These are phyloP conservation scores for Aaosphaeria arxii DNA, from an alignment of 2,329 filamentous ascomycete genomes.

Conservation along the genomic window DNA sequence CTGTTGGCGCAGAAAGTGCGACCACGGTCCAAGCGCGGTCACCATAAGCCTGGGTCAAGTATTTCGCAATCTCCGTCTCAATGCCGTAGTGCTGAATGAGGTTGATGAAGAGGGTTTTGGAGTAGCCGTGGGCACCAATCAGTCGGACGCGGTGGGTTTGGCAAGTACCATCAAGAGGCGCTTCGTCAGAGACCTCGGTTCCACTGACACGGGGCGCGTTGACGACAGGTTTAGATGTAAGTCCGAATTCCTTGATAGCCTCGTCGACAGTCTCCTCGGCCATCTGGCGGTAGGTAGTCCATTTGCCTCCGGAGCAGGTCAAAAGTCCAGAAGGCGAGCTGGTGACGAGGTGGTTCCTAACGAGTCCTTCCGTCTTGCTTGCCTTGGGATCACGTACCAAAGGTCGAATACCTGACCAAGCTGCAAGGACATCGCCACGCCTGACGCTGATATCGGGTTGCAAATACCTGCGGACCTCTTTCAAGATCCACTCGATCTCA, in stretches of 20 bases:
- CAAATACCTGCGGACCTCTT: conserved; percentile 77
- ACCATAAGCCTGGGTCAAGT: conserved; percentile 83
- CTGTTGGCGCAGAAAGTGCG: conserved; percentile 72
- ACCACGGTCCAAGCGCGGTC: conserved; percentile 91
- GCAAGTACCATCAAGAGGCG: conserved; percentile 69
- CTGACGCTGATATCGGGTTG: conserved; percentile 82
- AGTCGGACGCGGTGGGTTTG: conserved; percentile 81
- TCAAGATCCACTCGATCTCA: conserved; percentile 84
- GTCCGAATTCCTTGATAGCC: conserved; percentile 66
- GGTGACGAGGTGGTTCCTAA: conserved; percentile 81
- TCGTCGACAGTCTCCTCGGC: conserved; percentile 85
- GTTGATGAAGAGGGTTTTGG: conserved; percentile 90
- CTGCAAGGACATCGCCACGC: conserved; percentile 81
- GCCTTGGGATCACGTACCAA: conserved; percentile 84
- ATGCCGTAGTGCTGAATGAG: conserved; percentile 90
- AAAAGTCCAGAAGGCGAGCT: conserved; percentile 76
- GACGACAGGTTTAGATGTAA: conserved; percentile 56
- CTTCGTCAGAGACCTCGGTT: conserved; percentile 69
- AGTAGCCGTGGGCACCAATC: conserved; percentile 81
- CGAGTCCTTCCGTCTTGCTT: conserved; percentile 80
- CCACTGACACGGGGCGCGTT: conserved; percentile 67
- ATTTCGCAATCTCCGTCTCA: conserved; percentile 88
- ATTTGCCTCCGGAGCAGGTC: conserved; percentile 86
- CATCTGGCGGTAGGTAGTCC: conserved; percentile 93
- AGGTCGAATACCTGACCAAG: conserved; percentile 85